Base-by-base conservation (phyloP, 2,329 filamentous ascomycete species). In the Canariomyces notabilis region DNA sequence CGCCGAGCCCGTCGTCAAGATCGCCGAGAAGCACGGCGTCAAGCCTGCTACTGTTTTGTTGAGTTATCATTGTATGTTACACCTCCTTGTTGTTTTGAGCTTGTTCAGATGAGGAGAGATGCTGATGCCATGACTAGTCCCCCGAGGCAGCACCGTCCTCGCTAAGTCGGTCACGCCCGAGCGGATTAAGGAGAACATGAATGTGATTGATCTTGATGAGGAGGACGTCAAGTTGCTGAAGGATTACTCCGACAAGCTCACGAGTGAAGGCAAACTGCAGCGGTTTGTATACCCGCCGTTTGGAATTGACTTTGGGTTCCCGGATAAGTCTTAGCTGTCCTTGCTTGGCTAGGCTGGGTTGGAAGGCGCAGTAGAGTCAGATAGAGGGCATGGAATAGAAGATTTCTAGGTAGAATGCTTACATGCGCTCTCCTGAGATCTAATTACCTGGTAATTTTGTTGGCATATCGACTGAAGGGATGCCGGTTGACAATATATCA, bases 281-380 rank as follows among this genome's bases (percentile, higher is more conserved):
- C 71, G 80, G 56, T 86, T 79, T 52, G 80, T 87, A 26, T 85
- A 82, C 63, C 83, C 83, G 54, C 76, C 81, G 1, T 87, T 86
- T 58, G 80, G 80, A 2, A 66, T 84, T 39, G 72, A 83, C 58
- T 83, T 87, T 62, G 83, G 83, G 2, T 87, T 87, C 69, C 82
- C 82, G n/a, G 83, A 87, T 61, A 83, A 83, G 73, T 56, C 53
- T 15, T 59, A 49, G 36, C n/a, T n/a, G n/a, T n/a, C n/a, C n/a
- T n/a, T n/a, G 21, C 16, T n/a, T 19, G 6, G 26, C 9, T 16
- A 6, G 20, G 14, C 3, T 29, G 14, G 31, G 18, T 5, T n/a
- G 31, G 8, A 14, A 20, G 16, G 12, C 4, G 33, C 19, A 37
- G 23, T 22, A 37, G 22, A 20, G 11, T 22, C 14, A 19, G 12